Base-by-base conservation (phyloP, 225 moss, liverwort and hornwort species). In the Straminergon stramineum region DNA sequence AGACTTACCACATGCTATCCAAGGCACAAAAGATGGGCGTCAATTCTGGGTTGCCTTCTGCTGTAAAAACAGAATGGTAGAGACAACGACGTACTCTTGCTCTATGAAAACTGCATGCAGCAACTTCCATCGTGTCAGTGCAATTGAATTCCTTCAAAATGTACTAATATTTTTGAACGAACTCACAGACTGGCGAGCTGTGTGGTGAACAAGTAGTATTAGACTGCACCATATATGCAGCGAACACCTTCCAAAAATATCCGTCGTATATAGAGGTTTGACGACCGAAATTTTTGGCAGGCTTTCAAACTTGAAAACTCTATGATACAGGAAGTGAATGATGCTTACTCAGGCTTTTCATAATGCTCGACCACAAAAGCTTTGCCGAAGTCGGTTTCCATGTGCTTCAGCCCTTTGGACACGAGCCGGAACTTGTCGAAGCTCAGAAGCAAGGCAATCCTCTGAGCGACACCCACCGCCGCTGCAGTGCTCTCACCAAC, bases 11-110 rank as follows among this genome's bases (percentile, higher is more conserved):
- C 95, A 96, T 95, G 87, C 89, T 91, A 85, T 96, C 96, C 81
- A 96, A 84, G 11, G 95, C 96, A 89, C 96, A 96, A 90, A 96
- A 96, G 87, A 96, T 95, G 51, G 94, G 94, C 60, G 93, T 94
- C 84, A 96, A 87, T 85, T 96, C 95, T 52, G 96, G 95, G 84
- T 94, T 94, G 88, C 94, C 95, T 89, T 96, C 95, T 21, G 95
- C 94, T 62, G 93, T 93, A 62, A 96, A 95, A 53, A 96, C 91
- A 37, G 96, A 95, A 89, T 96, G 95, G 85, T 96, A 96, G 39
- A 96, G 93, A 88, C 96, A 96, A 23, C 94, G 92, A 73, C 92
- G 91, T 74, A 96, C 95, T 70, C 92, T 90, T 76, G 94, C 92
- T 85, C 92, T 94, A 73, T 96, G 96, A 48, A 95, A 90, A 87